phyloP scores from a whole-genome alignment of 2,329 filamentous ascomycete genomes.

The Apiospora koreana region DNA sequence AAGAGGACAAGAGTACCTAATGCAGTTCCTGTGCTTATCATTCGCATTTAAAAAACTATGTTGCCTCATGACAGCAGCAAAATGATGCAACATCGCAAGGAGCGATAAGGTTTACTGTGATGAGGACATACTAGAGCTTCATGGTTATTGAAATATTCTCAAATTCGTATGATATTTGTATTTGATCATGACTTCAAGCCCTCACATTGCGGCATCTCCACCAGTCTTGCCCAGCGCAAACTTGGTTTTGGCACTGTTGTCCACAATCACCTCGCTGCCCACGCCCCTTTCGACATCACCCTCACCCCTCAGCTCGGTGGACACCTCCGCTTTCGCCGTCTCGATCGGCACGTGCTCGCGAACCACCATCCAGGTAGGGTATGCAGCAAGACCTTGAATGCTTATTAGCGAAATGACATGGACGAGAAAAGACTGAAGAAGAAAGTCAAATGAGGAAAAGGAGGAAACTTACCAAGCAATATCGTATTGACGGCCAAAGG shows the following conservation, averaged over 20 bases:
- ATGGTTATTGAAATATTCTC: not conserved
- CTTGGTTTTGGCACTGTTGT: slow-evolving; percentile 20
- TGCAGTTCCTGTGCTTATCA: too few species aligned
- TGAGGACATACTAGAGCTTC: too few species aligned
- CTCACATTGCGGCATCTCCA: slow-evolving; percentile 14
- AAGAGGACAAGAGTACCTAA: too few species aligned
- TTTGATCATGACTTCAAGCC: not conserved
- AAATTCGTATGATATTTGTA: not conserved
- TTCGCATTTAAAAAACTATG: too few species aligned
- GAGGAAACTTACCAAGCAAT: slow-evolving; percentile 37
- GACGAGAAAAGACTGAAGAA: too few species aligned
- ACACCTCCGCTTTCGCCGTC: slow-evolving; percentile 7
- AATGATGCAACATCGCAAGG: too few species aligned
- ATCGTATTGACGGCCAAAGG: slow-evolving; percentile 41
- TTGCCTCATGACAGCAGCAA: too few species aligned
- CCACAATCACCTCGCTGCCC: slow-evolving; percentile 11
- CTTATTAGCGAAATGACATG: too few species aligned
- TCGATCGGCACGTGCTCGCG: slow-evolving; percentile 31
- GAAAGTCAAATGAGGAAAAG: too few species aligned
- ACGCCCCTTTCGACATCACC: slow-evolving; percentile 22
- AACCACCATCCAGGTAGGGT: slow-evolving; percentile 35
- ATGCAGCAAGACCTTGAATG: slow-evolving; percentile 26
- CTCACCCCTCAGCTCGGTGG: slow-evolving; percentile 14
- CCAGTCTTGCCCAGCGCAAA: slow-evolving; percentile 20
- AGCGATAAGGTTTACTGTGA: too few species aligned